Conservation (phyloP, 2,329 filamentous ascomycete species). For the Leptographium wingfieldii region DNA sequence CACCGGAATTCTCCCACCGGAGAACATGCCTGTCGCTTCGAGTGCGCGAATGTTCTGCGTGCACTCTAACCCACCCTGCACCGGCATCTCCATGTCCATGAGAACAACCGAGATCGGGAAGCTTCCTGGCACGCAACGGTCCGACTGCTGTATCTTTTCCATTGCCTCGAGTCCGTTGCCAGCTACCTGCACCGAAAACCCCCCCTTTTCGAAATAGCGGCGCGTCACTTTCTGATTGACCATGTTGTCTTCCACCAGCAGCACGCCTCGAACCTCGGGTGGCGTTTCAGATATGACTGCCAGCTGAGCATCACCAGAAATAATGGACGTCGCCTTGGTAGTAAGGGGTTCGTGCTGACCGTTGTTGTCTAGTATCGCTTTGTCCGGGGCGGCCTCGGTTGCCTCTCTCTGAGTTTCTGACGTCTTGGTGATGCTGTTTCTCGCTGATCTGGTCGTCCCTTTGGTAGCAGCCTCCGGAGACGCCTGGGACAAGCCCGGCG, state of each 20-base stretch:
- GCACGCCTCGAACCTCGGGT: constrained; percentile 27
- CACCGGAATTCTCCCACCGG: constrained; percentile 43
- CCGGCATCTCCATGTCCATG: constrained; percentile 69
- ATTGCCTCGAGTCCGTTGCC: constrained; percentile 45
- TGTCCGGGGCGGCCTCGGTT: neutral
- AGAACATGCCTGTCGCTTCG: constrained; percentile 40
- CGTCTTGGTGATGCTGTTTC: neutral
- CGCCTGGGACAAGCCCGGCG: neutral
- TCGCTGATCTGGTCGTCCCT: neutral
- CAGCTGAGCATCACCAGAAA: neutral
- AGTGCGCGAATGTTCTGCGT: constrained; percentile 51
- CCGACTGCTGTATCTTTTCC: constrained; percentile 27
- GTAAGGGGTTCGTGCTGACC: neutral
- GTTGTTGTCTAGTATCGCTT: neutral
- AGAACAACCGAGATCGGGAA: constrained; percentile 47
- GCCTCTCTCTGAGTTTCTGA: neutral
- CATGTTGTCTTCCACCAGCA: constrained; percentile 49
- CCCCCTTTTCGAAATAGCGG: constrained; percentile 35
- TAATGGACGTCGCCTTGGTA: neutral
- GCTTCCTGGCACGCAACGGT: constrained; percentile 8
- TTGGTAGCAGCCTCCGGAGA: neutral
- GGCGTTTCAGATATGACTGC: constrained; percentile 1
- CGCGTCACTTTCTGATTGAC: constrained; percentile 46
- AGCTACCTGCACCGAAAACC: constrained; percentile 39
- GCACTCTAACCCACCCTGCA: constrained; percentile 58